phyloP scores from a whole-genome alignment of 139 green algal genomes.

The Axilococcus clingmanii region DNA sequence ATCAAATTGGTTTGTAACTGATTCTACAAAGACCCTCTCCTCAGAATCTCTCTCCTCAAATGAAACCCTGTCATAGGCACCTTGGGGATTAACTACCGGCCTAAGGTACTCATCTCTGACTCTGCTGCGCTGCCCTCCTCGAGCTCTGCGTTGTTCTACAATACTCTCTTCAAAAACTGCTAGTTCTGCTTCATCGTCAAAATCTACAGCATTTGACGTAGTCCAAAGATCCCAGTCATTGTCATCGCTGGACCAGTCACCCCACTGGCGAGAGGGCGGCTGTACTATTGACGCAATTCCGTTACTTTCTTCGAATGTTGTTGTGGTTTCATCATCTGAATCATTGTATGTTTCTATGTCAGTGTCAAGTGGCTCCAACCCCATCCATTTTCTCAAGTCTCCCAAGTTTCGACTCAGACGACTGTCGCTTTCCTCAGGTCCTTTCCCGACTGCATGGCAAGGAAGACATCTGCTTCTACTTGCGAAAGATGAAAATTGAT shows the following conservation, averaged over 20 bases:
- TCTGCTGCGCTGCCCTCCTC: conserved; percentile 14
- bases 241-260: not conserved
- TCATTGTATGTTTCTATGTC: too few relatives aligned
- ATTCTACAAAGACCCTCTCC: conserved; percentile 47
- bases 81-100: conserved; percentile 36
- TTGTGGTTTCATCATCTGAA: too few relatives aligned
- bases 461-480: too few relatives aligned
- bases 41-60: conserved; percentile 26
- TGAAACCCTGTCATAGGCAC: conserved; percentile 22
- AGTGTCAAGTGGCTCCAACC: too few relatives aligned
- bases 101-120: conserved; percentile 41
- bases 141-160: conserved; percentile 22
- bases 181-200: conserved; percentile 22
- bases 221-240: conserved; percentile 39
- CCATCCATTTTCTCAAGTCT: too few relatives aligned
- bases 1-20: conserved; percentile 70
- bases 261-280: too few relatives aligned
- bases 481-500: too few relatives aligned
- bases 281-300: too few relatives aligned
- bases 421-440: too few relatives aligned
- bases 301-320: too few relatives aligned
- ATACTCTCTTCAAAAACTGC: conserved; percentile 22
- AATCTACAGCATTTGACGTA: conserved; percentile 13
- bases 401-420: too few relatives aligned
- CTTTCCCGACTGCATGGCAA: too few relatives aligned